Evolutionary conservation across 768 basidiomycete genomes (phyloP).

Genomic region (Amanita pseudoporphyria): DNA sequence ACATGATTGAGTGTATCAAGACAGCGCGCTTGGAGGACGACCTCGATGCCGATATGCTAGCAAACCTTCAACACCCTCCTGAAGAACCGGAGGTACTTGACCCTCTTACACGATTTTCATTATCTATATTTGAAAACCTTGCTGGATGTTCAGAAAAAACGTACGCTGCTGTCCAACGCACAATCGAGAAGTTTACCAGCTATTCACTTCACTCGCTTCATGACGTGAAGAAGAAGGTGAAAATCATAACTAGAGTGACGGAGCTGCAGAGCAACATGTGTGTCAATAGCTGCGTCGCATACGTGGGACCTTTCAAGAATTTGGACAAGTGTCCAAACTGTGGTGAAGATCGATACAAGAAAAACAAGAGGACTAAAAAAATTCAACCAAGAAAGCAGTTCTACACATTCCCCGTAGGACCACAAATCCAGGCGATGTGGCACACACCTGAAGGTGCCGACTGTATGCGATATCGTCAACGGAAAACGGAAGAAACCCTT

Average conservation of each 20-base stretch:
- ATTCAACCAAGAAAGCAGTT: background rate
- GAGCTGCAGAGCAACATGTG: background rate
- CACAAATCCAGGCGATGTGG: background rate
- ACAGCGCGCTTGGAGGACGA: background rate
- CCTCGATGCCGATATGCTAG: background rate
- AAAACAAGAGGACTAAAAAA: background rate
- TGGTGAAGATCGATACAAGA: background rate
- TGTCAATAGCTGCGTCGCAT: background rate
- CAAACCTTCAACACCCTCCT: background rate
- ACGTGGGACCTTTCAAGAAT: background rate
- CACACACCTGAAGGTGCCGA: background rate
- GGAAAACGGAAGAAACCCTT: background rate
- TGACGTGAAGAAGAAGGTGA: background rate
- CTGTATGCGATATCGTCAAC: background rate
- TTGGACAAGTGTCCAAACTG: slow-evolving; percentile 1
- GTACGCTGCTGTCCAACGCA: background rate
- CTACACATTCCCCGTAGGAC: background rate
- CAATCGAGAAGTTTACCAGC: background rate
- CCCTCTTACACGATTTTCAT: background rate
- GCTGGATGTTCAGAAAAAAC: background rate
- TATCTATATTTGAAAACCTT: background rate
- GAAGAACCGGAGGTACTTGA: background rate
- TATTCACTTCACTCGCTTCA: background rate
- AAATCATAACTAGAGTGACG: background rate
- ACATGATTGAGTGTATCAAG: background rate